A percentile compares a stretch with the other conserved stretches of the same genome.
phyloP scores from a whole-genome alignment of 345 rosid genomes.

The Hirschfeldia incana region DNA sequence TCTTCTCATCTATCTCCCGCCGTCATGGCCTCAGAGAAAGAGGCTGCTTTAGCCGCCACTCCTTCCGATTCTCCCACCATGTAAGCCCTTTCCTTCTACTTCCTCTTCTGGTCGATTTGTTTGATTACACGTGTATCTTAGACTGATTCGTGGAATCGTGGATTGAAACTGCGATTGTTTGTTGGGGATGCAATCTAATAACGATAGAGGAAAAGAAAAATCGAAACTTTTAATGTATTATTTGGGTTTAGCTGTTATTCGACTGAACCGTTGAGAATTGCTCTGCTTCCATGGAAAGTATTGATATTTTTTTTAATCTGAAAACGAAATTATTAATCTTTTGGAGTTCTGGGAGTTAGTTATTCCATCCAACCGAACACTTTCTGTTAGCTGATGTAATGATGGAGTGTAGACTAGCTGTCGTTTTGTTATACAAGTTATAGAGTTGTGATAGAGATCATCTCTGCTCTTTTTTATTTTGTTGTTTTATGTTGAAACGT shows the following conservation, averaged over 20 bases:
- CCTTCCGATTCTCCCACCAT: conserved; percentile 85
- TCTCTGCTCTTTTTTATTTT: neutral
- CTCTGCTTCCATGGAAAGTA: neutral
- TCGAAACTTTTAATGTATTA: neutral
- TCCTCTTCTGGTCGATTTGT: neutral
- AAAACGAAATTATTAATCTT: too few species aligned
- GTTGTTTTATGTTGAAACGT: neutral
- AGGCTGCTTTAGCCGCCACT: conserved; percentile 69
- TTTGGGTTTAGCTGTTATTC: neutral
- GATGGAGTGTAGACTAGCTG: neutral
- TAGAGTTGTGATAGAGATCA: neutral
- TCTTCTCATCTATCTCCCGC: conserved; percentile 38
- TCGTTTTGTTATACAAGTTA: neutral
- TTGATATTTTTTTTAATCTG: too few species aligned
- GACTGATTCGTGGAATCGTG: neutral
- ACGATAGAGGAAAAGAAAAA: conserved; percentile 3
- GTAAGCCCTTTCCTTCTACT: conserved; percentile 34
- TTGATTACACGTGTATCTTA: neutral
- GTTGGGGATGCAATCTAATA: neutral
- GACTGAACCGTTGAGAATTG: neutral
- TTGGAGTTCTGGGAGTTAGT: neutral
- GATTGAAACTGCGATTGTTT: neutral
- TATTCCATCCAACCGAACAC: neutral
- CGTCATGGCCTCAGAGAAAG: conserved; percentile 89
- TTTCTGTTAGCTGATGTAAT: neutral